Evolutionary conservation across 495 filamentous ascomycete species (phyloP), one percentile per base, ranked within the genome.

Genomic region (Xylaria scruposa): DNA sequence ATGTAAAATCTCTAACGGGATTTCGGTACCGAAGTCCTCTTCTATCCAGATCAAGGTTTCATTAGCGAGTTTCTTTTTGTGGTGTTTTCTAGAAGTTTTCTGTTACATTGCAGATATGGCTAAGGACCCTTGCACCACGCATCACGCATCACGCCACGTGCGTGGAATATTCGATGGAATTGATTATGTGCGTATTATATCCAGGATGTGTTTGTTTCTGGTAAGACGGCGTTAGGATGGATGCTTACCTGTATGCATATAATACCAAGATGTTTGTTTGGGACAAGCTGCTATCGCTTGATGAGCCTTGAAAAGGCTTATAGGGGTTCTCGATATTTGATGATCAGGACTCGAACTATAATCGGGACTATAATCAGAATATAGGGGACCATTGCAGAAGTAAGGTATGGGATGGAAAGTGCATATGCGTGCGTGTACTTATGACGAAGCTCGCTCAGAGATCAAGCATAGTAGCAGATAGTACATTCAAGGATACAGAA

Each of bases 11-110:
- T 2, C 2, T 3, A 6, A 21, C n/a, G 47, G n/a, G 1, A n/a
- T 21, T 51, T 21, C 47, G n/a, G 47, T n/a, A 12, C 53, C 53
- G 24, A 19, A 8, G 13, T 15, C 53, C 8, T 61, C n/a, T 36
- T 13, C 19, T 40, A 1, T 38, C 17, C 17, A 29, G 13, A 15
- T 61, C 33, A 15, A 56, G 12, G 26, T 17, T 31, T 38, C 13
- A 26, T 15, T 56, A 56, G 12, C 53, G 26, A 56, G 26, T 51
- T 49, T 65, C 5, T 36, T 9, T 62, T 67, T n/a, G 4, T 3
- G 1, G 0, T 31, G 15, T 64, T 63, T 78, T 76, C 76, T 77
- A 74, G 76, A 77, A 77, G 51, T 26, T 24, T 77, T 77, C 76
- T 66, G 61, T 68, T 64, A 64, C 69, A 73, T 56, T 60, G 73